Evolutionary conservation across 768 basidiomycete species (phyloP), one percentile per base, ranked within the genome.

Genomic region (Phlebiopsis gigantea): DNA sequence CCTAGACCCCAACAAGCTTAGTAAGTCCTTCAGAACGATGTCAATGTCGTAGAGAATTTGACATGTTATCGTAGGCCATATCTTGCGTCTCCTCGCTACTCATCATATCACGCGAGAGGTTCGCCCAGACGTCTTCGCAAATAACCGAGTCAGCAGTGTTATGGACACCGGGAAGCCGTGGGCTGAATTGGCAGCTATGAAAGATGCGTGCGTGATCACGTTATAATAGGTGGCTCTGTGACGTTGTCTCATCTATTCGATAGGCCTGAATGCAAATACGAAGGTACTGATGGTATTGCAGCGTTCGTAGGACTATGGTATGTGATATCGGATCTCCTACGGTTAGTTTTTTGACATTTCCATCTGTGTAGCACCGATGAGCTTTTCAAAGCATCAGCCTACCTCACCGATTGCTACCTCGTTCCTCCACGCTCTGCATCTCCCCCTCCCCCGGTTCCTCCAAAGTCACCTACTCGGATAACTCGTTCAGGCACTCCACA

Each of bases 81-180:
- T 81, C 30, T 77, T 93, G 41, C 84, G 90, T 44, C 75, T 90
- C 22, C 78, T 92, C 45, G 88, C 88, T 10, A 88, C 89, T 0
- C 87, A 90, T 65, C 88, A 91, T 66, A 79, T 91, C 52, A 74
- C 88, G 29, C 76, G 78, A 42, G 90, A 93, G 68, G 74, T 81
- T 2, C 74, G 78, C 9, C 88, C 88, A 3, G 79, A 90, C 63
- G 81, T 85, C 5, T 93, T 92, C 62, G 76, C 87, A 7, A 76
- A 81, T 52, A 92, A 87, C 63, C 79, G 88, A 34, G 76, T 89
- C 55, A 84, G 85, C 3, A 83, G 83, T 8, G 70, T 84, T 12
- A 70, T 91, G 4, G 88, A 90, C 63, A 83, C 82, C 0, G 86
- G 88, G 5, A 85, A 85, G 67, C 66, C 71, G 3, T 71, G 81